Conservation (phyloP, 441 rosid genomes). For the Brassica balearica region DNA sequence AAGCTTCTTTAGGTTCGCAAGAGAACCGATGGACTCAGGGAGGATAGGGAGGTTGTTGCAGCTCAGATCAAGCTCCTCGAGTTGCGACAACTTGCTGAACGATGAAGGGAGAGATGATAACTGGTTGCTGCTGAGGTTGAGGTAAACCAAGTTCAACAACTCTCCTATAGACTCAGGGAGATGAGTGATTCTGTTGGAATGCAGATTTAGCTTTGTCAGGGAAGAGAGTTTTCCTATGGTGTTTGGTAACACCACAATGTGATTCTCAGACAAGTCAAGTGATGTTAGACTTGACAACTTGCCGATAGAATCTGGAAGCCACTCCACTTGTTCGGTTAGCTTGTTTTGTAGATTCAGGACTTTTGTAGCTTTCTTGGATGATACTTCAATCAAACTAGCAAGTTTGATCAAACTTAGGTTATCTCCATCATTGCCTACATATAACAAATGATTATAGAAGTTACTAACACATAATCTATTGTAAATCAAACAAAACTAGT, state of each 20-base stretch:
- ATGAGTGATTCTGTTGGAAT: slow-evolving; percentile 66
- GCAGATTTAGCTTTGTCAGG: slow-evolving; percentile 73
- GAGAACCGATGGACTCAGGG: slow-evolving; percentile 77
- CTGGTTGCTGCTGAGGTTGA: slow-evolving; percentile 76
- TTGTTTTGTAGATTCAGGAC: slow-evolving; percentile 66
- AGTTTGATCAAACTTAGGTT: slow-evolving; percentile 83
- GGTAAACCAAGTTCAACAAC: slow-evolving; percentile 62
- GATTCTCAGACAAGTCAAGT: slow-evolving; percentile 79
- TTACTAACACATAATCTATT: too few relatives aligned
- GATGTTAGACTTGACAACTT: slow-evolving; percentile 68
- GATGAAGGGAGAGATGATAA: slow-evolving; percentile 68
- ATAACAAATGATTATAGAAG: background rate
- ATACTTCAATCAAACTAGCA: slow-evolving; percentile 82
- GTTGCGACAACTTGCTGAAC: slow-evolving; percentile 62
- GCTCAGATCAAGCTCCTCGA: slow-evolving; percentile 81
- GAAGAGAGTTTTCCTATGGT: slow-evolving; percentile 81
- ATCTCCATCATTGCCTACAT: slow-evolving; percentile 71
- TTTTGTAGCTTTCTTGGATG: slow-evolving; percentile 68
- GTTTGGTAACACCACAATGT: slow-evolving; percentile 64
- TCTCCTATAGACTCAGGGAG: slow-evolving; percentile 80
- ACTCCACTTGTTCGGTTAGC: slow-evolving; percentile 57
- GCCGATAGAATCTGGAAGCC: slow-evolving; percentile 94
- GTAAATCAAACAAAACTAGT: too few relatives aligned
- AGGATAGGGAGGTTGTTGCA: slow-evolving; percentile 61
- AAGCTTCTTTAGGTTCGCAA: slow-evolving; percentile 63